Evolutionary conservation across 768 basidiomycete species (phyloP).

Genomic region (Leccinum imitatum): DNA sequence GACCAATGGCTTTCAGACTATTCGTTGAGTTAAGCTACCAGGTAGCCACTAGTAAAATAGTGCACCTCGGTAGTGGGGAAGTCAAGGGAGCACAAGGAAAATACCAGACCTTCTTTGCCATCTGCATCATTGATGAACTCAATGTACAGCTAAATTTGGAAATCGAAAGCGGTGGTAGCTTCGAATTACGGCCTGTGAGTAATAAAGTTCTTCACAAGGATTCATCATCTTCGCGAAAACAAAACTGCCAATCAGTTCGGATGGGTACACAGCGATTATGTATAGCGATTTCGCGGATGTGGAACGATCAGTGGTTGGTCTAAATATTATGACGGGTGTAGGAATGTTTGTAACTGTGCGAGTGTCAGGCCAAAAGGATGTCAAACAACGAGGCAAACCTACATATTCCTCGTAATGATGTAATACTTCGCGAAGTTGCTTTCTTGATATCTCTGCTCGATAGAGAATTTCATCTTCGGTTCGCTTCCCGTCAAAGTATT

Average conservation of each 20-base stretch:
- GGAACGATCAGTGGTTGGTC: background rate
- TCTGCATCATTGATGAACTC: too few relatives aligned
- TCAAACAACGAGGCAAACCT: constrained; percentile 25
- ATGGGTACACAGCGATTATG: background rate
- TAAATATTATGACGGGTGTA: constrained; percentile 38
- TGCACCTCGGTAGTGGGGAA: too few relatives aligned
- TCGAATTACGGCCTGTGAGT: too few relatives aligned
- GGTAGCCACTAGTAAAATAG: too few relatives aligned
- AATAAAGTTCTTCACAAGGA: too few relatives aligned
- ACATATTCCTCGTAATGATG: constrained; percentile 90
- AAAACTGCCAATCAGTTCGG: background rate
- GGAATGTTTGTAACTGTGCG: constrained; percentile 43
- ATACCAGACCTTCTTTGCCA: too few relatives aligned
- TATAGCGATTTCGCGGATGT: background rate
- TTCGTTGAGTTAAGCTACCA: too few relatives aligned
- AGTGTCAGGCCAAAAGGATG: constrained; percentile 1
- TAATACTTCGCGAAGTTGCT: constrained; percentile 79
- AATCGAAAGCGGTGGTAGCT: too few relatives aligned
- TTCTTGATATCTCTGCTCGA: constrained; percentile 79
- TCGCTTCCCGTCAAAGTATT: constrained; percentile 90
- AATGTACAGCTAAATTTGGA: too few relatives aligned
- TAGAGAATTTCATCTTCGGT: constrained; percentile 95
- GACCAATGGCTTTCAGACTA: too few relatives aligned
- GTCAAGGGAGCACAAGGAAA: too few relatives aligned
- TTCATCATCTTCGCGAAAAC: too few relatives aligned